A percentile compares a stretch with the other conserved stretches of the same genome.
Conservation (phyloP, 2,329 filamentous ascomycete species). For the Stemphylium beticola region DNA sequence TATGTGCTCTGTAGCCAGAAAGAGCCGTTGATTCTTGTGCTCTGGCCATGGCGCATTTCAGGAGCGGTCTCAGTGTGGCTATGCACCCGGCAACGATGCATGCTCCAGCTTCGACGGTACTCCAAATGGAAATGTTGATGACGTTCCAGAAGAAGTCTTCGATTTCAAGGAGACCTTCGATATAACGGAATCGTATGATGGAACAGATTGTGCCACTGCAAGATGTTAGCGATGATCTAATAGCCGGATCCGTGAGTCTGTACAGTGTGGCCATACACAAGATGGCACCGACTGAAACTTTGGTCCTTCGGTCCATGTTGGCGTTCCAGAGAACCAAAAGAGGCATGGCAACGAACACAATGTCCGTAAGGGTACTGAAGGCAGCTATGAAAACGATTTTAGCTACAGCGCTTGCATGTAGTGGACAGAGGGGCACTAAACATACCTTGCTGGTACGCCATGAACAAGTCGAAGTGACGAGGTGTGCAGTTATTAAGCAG, state of each 20-base stretch:
- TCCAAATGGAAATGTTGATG: conserved; percentile 53
- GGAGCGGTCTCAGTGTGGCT: conserved; percentile 58
- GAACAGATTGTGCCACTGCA: conserved; percentile 61
- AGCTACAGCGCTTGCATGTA: neutral
- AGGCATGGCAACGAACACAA: conserved; percentile 39
- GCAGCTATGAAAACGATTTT: conserved; percentile 18
- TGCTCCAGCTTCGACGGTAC: conserved; percentile 43
- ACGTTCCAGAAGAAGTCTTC: conserved; percentile 57
- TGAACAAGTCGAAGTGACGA: conserved; percentile 57
- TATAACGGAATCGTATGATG: conserved; percentile 59
- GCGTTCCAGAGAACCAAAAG: conserved; percentile 61
- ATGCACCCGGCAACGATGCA: conserved; percentile 58
- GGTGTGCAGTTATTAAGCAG: conserved; percentile 50
- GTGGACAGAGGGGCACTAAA: neutral
- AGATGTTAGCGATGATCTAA: conserved; percentile 14
- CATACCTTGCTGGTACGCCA: conserved; percentile 53
- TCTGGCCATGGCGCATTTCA: conserved; percentile 32
- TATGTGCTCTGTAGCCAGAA: conserved; percentile 3
- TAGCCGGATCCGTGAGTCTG: neutral
- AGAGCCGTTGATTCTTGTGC: neutral
- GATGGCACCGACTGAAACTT: conserved; percentile 60
- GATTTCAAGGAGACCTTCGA: conserved; percentile 47
- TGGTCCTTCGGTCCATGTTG: conserved; percentile 61
- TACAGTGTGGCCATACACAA: conserved; percentile 55
- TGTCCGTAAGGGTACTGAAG: conserved; percentile 41